Conservation (phyloP, 1,284 basidiomycete genomes). For the Earliella scabrosa region DNA sequence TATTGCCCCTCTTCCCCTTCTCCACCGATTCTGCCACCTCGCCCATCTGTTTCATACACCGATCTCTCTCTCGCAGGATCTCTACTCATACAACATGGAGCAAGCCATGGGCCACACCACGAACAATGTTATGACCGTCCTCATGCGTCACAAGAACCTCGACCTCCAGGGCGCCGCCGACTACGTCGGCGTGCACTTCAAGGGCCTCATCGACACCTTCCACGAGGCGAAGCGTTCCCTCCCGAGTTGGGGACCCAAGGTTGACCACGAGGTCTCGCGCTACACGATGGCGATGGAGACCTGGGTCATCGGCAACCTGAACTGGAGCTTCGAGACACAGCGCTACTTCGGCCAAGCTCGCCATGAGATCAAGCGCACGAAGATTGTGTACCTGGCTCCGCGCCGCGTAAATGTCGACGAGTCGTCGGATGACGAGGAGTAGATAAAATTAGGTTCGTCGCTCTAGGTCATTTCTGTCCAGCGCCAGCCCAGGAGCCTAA, state of each 20-base stretch:
- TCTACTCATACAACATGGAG: slow-evolving; percentile 78
- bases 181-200: slow-evolving; percentile 56
- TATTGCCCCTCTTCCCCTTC: not conserved
- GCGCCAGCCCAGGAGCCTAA: too few relatives aligned
- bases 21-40: not conserved
- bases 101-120: slow-evolving; percentile 68
- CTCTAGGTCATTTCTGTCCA: too few relatives aligned
- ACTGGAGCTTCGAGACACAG: slow-evolving; percentile 45
- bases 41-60: not conserved
- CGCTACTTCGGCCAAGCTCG: slow-evolving; percentile 40
- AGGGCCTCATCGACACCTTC: slow-evolving; percentile 54
- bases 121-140: slow-evolving; percentile 70
- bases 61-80: slow-evolving; percentile 48
- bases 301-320: slow-evolving; percentile 42
- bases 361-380: slow-evolving; percentile 33
- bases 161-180: slow-evolving; percentile 64
- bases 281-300: slow-evolving; percentile 41
- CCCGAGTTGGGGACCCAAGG: slow-evolving; percentile 50
- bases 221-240: slow-evolving; percentile 47
- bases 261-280: slow-evolving; percentile 52
- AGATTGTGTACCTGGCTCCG: slow-evolving; percentile 33
- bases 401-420: slow-evolving; percentile 25
- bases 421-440: slow-evolving; percentile 41
- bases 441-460: slow-evolving; percentile 2
- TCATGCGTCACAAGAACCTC: slow-evolving; percentile 57